Conservation (phyloP, 106 monocot genomes). For the Dendrobium huoshanense region DNA sequence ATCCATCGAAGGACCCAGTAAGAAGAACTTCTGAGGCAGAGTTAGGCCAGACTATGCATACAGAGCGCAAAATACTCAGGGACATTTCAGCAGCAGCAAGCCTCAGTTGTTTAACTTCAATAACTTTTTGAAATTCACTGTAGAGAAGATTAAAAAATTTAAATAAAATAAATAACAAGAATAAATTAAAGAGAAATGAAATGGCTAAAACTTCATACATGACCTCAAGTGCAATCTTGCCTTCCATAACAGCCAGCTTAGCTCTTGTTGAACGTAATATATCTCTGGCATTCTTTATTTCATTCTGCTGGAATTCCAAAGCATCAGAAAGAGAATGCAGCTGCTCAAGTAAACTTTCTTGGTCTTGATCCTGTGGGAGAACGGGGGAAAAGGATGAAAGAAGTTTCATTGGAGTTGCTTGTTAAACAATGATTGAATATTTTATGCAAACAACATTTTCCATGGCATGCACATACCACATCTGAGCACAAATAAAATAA, state of each 20-base stretch:
- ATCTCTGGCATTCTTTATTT: slow-evolving; percentile 59
- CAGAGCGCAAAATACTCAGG: slow-evolving; percentile 32
- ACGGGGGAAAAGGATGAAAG: neutral
- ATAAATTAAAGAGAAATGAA: neutral
- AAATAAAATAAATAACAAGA: neutral
- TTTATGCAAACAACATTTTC: neutral
- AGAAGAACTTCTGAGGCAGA: slow-evolving; percentile 77
- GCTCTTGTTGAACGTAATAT: slow-evolving; percentile 57
- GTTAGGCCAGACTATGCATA: slow-evolving; percentile 57
- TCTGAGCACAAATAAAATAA: neutral
- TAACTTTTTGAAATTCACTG: slow-evolving; percentile 42
- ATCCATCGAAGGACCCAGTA: slow-evolving; percentile 93
- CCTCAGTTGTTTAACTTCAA: slow-evolving; percentile 49
- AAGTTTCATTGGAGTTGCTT: neutral
- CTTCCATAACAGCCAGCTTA: slow-evolving; percentile 63
- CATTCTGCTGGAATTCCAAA: slow-evolving; percentile 83
- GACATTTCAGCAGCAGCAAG: slow-evolving; percentile 44
- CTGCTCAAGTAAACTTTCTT: slow-evolving; percentile 22
- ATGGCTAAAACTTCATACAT: slow-evolving; percentile 34
- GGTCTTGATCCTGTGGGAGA: slow-evolving; percentile 15
- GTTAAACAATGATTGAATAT: neutral
- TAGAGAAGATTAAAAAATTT: neutral
- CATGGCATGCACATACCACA: neutral
- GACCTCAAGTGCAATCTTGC: slow-evolving; percentile 56
- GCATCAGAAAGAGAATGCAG: slow-evolving; percentile 62